phyloP scores from a whole-genome alignment of 139 green algal genomes.

The Micromonas commoda region DNA sequence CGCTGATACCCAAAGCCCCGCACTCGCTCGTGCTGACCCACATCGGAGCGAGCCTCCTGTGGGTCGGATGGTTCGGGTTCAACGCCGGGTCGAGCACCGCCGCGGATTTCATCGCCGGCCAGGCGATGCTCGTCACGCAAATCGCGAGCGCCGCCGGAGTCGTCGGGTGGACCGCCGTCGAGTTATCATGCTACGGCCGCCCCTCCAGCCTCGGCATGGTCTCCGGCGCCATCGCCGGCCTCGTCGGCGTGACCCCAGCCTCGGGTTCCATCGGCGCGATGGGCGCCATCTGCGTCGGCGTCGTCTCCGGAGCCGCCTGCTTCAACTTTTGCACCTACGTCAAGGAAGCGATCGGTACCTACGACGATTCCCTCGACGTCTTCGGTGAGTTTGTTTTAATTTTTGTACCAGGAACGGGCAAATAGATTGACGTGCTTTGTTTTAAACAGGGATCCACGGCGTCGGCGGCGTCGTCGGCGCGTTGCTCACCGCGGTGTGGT shows the following conservation, averaged over 20 bases:
- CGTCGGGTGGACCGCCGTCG: conserved; percentile 4
- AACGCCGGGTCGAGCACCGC: conserved; percentile 32
- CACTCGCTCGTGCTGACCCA: conserved; percentile 26
- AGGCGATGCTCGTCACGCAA: conserved; percentile 28
- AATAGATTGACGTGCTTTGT: no score
- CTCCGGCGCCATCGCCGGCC: conserved; percentile 30
- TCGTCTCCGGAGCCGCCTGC: conserved; percentile 18
- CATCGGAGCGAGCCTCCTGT: conserved; percentile 36
- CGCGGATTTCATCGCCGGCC: conserved; percentile 6
- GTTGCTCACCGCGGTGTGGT: no score
- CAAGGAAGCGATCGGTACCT: conserved; percentile 35
- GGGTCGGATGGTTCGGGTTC: conserved; percentile 43
- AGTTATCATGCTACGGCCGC: conserved; percentile 10
- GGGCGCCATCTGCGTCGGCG: conserved; percentile 27
- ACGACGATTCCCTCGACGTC: conserved; percentile 39
- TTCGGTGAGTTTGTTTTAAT: conserved; percentile 37
- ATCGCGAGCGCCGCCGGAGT: conserved; percentile 17
- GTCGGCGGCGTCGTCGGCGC: no score
- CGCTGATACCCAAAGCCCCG: neutral
- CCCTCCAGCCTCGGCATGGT: conserved; percentile 21
- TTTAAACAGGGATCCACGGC: no score
- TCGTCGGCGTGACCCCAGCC: conserved; percentile 31
- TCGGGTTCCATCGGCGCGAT: conserved; percentile 30
- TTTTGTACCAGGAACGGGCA: no score
- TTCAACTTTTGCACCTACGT: conserved; percentile 22